Evolutionary conservation across 176 grass and related monocot genomes (phyloP).

Genomic region (Elaeis guineensis): DNA sequence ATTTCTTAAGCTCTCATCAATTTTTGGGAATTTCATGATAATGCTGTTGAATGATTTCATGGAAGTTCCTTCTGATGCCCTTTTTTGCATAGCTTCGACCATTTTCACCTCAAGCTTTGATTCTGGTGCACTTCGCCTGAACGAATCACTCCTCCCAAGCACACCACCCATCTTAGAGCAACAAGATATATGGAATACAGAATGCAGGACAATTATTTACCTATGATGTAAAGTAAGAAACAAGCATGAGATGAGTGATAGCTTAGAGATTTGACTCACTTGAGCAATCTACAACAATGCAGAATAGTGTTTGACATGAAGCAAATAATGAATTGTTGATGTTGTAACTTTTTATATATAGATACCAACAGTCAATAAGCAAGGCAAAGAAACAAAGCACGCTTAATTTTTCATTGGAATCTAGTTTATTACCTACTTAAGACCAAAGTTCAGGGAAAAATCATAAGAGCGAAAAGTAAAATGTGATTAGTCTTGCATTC

Average conservation of each 20-base stretch:
- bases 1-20: constrained; percentile 70
- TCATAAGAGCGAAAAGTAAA: too few species aligned
- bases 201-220: not conserved
- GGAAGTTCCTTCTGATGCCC: constrained; percentile 46
- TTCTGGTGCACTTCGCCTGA: constrained; percentile 22
- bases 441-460: too few species aligned
- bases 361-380: too few species aligned
- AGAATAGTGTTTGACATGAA: not conserved
- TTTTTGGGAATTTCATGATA: constrained; percentile 86
- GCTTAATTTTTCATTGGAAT: too few species aligned
- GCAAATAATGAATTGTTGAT: too few species aligned
- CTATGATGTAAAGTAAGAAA: constrained; percentile 1
- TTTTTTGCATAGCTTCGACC: constrained; percentile 76
- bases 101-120: constrained; percentile 68
- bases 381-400: too few species aligned
- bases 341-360: too few species aligned
- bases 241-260: not conserved
- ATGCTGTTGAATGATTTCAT: constrained; percentile 74
- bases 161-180: constrained; percentile 52
- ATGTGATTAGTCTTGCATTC: too few species aligned
- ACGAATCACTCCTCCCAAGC: constrained; percentile 39
- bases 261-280: not conserved
- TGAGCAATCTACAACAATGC: not conserved
- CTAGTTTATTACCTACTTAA: too few species aligned
- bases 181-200: not conserved